These are phyloP conservation scores for Spizellomyces sp. DNA, from an alignment of 192 early-diverging fungal species.

Conservation along the genomic window DNA sequence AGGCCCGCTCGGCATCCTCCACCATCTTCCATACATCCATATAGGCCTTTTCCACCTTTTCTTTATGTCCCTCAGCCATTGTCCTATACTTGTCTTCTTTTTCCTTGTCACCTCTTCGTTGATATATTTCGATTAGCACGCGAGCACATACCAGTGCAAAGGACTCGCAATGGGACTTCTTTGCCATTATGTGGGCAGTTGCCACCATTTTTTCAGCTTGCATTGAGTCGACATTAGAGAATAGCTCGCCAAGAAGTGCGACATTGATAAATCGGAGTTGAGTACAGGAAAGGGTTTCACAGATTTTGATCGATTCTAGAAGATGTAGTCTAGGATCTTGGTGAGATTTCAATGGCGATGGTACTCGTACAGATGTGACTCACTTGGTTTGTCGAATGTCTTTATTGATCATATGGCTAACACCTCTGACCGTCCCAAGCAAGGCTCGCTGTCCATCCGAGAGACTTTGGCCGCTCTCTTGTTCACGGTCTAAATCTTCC, in stretches of 20 bases:
- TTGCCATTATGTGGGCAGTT: constrained; percentile 17
- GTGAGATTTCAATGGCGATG: background rate
- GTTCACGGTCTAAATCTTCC: background rate
- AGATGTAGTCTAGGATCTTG: constrained; percentile 15
- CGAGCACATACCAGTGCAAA: constrained; percentile 14
- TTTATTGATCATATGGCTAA: constrained; percentile 1
- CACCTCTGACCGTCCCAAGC: background rate
- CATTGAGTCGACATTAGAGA: background rate
- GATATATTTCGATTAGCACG: constrained; percentile 1
- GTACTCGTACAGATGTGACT: background rate
- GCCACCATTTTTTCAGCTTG: constrained; percentile 25
- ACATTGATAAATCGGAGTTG: constrained; percentile 15
- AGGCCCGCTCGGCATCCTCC: no score
- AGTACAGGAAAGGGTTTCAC: constrained; percentile 3
- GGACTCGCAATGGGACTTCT: constrained; percentile 17
- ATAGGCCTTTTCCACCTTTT: background rate
- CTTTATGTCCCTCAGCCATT: background rate
- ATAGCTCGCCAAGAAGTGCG: constrained; percentile 20
- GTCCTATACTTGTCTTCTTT: background rate
- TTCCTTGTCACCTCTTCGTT: background rate
- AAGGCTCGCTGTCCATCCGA: constrained; percentile 1
- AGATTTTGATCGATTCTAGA: constrained; percentile 1
- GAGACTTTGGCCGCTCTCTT: no score
- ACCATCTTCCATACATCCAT: background rate
- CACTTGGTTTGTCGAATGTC: constrained; percentile 27